Base-by-base conservation (phyloP, 1,139 yeast species). In the Ogataea hybrid region DNA sequence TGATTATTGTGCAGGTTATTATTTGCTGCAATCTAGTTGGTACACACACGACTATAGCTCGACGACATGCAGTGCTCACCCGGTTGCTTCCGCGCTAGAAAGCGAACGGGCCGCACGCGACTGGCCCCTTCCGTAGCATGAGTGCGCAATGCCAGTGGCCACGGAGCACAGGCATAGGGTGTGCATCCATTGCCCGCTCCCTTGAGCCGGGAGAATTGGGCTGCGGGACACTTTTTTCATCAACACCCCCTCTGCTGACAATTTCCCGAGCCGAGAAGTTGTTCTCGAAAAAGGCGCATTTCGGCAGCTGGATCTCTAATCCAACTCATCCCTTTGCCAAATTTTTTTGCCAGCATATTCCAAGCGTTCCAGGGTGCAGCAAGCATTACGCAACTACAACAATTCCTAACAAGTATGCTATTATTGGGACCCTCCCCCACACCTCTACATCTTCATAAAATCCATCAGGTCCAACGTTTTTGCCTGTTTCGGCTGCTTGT, bases 401-500 rank as follows among this genome's bases (percentile, higher is more conserved):
- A 15, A 28, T 11, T 11, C 18, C 2, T 11, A 10, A 14, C 11
- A 14, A 11, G 17, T 28, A 28, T 18, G 15, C 18, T 28, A 28
- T 23, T 23, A 23, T 23, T 23, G 6, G n/a, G n/a, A 14, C 20
- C 21, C 28, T 17, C n/a, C 39, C n/a, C 15, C 33, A 17, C 37
- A 27, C 11, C 17, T n/a, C 39, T 18, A 44, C 45, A 42, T 30
- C 31, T 48, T 51, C 57, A 55, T 50, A 43, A 56, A 51, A 25
- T 53, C 56, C 47, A 56, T 53, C 36, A 56, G 41, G 42, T 50
- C 52, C 44, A 51, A 42, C 20, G 37, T 39, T 20, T 42, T 35
- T 23, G 34, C 15, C 30, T 25, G 12, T 33, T 38, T 35, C 35
- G 39, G 20, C 41, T 51, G 51, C 41, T 53, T 55, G 27, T 46